phyloP scores from a whole-genome alignment of 2,329 filamentous ascomycete genomes.

The Colletotrichum truncatum region DNA sequence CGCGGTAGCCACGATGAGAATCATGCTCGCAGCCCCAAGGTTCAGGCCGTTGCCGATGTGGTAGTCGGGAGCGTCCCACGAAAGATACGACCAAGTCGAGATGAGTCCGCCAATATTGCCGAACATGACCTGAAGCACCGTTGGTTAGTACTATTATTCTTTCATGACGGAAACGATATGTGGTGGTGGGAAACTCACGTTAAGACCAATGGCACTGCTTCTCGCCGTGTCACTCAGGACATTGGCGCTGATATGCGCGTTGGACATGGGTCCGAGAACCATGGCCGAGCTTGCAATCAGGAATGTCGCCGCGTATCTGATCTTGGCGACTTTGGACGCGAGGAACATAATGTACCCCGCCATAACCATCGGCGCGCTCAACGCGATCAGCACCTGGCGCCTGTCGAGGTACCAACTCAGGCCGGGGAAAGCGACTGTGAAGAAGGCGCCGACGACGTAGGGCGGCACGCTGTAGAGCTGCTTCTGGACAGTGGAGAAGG shows the following conservation, averaged over 20 bases:
- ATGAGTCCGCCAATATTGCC: constrained; percentile 78
- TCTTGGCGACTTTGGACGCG: constrained; percentile 57
- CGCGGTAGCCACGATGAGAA: constrained; percentile 57
- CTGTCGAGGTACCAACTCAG: constrained; percentile 69
- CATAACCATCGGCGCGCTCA: constrained; percentile 71
- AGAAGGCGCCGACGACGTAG: constrained; percentile 74
- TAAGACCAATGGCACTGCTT: constrained; percentile 71
- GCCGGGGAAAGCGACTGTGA: constrained; percentile 69
- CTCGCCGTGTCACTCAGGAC: constrained; percentile 77
- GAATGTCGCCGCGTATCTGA: constrained; percentile 77
- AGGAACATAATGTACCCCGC: constrained; percentile 77
- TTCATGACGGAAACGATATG: neutral
- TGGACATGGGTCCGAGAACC: constrained; percentile 69
- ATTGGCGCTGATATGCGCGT: constrained; percentile 75
- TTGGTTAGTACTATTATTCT: neutral
- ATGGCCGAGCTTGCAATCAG: constrained; percentile 73
- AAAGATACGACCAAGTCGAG: constrained; percentile 72
- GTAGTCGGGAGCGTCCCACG: constrained; percentile 71
- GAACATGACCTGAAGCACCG: constrained; percentile 63
- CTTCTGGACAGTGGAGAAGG: constrained; percentile 64
- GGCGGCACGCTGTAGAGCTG: constrained; percentile 78
- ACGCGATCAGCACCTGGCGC: constrained; percentile 68
- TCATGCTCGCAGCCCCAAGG: constrained; percentile 63
- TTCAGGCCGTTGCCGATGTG: constrained; percentile 78
- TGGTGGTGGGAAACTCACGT: constrained; percentile 39